Evolutionary conservation across 306 rosid species (phyloP), one percentile per base, ranked within the genome.

Genomic region (Cotoneaster glaucophyllus): DNA sequence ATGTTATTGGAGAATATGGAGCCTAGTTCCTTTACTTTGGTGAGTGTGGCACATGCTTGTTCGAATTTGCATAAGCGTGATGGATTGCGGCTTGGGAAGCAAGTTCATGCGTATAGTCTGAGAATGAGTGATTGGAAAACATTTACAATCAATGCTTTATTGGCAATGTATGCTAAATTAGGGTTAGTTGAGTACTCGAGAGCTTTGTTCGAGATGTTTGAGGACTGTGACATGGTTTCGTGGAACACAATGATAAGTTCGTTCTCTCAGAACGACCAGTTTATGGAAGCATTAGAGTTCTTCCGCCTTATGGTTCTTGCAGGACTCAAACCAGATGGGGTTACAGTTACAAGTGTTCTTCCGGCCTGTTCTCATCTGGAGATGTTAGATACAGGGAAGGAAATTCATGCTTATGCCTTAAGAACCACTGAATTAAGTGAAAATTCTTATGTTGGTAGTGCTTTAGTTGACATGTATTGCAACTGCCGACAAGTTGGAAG

Each of bases 391-490:
- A 54, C 67, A 53, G 96, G 97, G 71, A 87, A 67, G 82, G 90
- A 90, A 72, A 80, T 93, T 18, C 97, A 93, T 85, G 88, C 82
- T 6, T 88, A 87, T 86, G 91, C 85, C 11, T 64, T 90, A 77
- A 84, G 81, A 78, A 86, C 77, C 25, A 76, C 54, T 18, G 84
- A 79, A 74, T 82, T 90, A 78, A 68, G 81, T 56, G 88, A 77
- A 66, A 93, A 93, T 75, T 86, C 91, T 13, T 90, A 85, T 76
- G 91, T 90, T 81, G 90, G 90, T 3, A 87, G 90, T 75, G 97
- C 96, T 67, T 85, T 93, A 79, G 88, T 87, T 84, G 96, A 93
- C 85, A 90, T 93, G 97, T 93, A 93, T 74, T 88, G 96, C 76
- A 93, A 93, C 71, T 93, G 94, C 78, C 81, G 70, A 76, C 78